These are phyloP conservation scores for Tetradesmus lagerheimii DNA, from an alignment of 139 green algal species.

Conservation along the genomic window DNA sequence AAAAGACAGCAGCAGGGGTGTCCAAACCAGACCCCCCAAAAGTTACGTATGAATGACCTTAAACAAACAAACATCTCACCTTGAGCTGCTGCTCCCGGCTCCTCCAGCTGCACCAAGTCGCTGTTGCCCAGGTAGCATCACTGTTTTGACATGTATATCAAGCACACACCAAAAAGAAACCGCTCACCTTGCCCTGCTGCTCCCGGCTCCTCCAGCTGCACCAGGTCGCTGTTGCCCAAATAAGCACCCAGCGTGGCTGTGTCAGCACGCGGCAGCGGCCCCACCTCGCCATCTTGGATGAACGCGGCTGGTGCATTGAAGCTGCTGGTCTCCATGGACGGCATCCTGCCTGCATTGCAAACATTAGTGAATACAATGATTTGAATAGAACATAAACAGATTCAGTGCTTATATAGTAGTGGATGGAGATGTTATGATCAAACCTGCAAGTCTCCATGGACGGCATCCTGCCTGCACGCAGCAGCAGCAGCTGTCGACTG, in stretches of 20 bases:
- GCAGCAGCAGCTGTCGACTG: too few relatives aligned
- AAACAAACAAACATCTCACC: too few relatives aligned
- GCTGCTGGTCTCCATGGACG: conserved; percentile 31
- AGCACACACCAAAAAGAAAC: too few relatives aligned
- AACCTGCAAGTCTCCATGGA: conserved; percentile 37
- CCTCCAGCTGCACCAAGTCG: conserved; percentile 19
- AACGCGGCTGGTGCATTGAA: conserved; percentile 39
- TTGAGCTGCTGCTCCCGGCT: background rate
- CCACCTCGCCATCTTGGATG: conserved; percentile 40
- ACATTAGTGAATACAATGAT: background rate
- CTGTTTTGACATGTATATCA: too few relatives aligned
- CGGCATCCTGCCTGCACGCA: background rate
- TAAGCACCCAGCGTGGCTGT: conserved; percentile 28
- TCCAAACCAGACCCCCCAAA: too few relatives aligned
- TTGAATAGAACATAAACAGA: too few relatives aligned
- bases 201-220: background rate
- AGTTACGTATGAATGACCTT: too few relatives aligned
- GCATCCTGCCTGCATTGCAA: background rate
- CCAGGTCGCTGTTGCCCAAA: conserved; percentile 39
- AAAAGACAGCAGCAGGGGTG: too few relatives aligned
- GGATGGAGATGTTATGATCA: too few relatives aligned
- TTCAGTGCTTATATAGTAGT: too few relatives aligned
- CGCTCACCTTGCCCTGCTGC: background rate
- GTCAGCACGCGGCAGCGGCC: conserved; percentile 39
- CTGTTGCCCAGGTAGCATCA: conserved; percentile 42